phyloP scores from a whole-genome alignment of 306 rosid species.

The Glycine tomentella region DNA sequence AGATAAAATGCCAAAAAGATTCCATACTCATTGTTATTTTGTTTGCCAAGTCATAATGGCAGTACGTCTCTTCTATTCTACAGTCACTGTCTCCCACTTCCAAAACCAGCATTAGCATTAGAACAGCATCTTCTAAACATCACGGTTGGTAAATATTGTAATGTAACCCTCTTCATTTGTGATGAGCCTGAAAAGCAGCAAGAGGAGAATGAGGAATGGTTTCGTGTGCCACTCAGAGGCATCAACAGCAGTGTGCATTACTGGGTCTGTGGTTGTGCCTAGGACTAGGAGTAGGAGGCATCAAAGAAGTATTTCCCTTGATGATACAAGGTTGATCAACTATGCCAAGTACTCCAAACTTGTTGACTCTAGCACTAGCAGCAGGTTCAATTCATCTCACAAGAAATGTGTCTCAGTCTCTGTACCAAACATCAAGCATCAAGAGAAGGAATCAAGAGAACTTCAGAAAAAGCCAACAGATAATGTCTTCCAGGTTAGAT shows the following conservation, averaged over 20 bases:
- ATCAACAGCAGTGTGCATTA: conserved; percentile 72
- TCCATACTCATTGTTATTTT: conserved; percentile 53
- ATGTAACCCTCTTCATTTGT: neutral
- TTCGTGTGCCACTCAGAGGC: conserved; percentile 82
- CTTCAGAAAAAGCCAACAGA: conserved; percentile 54
- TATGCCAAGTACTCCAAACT: conserved; percentile 69
- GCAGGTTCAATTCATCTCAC: conserved; percentile 31
- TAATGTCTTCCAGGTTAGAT: conserved; percentile 69
- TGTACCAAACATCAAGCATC: conserved; percentile 41
- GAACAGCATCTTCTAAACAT: neutral
- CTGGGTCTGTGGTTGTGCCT: conserved; percentile 61
- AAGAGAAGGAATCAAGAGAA: conserved; percentile 43
- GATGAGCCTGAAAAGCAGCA: conserved; percentile 54
- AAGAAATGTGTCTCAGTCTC: conserved; percentile 36
- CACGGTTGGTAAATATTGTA: neutral
- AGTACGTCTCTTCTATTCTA: conserved; percentile 47
- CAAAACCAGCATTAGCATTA: conserved; percentile 5
- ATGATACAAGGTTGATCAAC: conserved; percentile 51
- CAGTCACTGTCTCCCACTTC: conserved; percentile 29
- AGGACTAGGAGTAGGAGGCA: conserved; percentile 36
- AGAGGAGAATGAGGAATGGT: conserved; percentile 56
- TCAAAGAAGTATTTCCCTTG: conserved; percentile 43
- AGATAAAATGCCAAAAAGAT: conserved; percentile 46
- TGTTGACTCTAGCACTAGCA: conserved; percentile 43
- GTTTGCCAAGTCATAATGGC: conserved; percentile 61